These are phyloP conservation scores for Termitomyces sp. DNA, from an alignment of 768 basidiomycete genomes.

Conservation along the genomic window DNA sequence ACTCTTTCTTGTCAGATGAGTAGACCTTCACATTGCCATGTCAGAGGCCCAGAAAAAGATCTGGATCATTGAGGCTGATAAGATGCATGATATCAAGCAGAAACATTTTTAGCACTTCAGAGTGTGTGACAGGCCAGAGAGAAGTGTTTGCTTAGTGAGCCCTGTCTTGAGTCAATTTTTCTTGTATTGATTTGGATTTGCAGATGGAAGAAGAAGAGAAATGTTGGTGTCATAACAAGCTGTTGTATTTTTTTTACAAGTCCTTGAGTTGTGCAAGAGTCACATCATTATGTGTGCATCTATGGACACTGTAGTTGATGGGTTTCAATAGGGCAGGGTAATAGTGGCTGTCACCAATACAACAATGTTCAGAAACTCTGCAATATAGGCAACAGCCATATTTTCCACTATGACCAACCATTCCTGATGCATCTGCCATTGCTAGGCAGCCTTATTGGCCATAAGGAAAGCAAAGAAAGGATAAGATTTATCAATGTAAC, in stretches of 20 bases:
- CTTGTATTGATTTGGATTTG: neutral
- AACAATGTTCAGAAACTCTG: neutral
- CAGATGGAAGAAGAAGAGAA: neutral
- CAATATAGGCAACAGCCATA: constrained; percentile 31
- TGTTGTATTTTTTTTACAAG: neutral
- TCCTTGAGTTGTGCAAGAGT: neutral
- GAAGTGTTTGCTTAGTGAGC: neutral
- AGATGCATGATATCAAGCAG: neutral
- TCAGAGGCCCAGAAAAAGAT: neutral
- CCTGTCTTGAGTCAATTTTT: neutral
- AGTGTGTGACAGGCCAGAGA: neutral
- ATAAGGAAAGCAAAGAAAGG: constrained; percentile 14
- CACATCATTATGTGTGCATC: neutral
- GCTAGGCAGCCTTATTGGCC: constrained; percentile 22
- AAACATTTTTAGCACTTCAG: neutral
- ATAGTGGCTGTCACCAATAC: neutral
- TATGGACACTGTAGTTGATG: neutral
- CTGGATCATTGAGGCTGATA: neutral
- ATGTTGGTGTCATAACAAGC: neutral
- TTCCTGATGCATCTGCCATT: constrained; percentile 22
- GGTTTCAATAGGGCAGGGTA: neutral
- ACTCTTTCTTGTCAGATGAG: neutral
- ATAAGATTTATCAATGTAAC: constrained; percentile 4
- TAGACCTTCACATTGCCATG: neutral
- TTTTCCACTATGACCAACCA: constrained; percentile 13